Evolutionary conservation across 345 rosid genomes (phyloP), one percentile per base, ranked within the genome.

Genomic region (Erodium maritimum): DNA sequence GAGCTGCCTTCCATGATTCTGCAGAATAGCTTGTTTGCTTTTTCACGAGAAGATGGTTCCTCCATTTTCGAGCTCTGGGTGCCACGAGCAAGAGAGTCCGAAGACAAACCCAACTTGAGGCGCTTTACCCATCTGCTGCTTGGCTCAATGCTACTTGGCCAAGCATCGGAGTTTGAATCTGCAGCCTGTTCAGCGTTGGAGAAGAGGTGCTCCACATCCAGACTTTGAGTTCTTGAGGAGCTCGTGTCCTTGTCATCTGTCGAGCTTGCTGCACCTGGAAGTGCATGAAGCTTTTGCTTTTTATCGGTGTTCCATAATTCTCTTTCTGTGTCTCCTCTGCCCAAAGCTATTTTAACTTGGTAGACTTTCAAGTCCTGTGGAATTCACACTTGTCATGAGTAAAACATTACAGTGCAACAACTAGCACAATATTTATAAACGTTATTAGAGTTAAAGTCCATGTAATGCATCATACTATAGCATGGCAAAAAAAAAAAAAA

Each of bases 71-170:
- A 65, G 65, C 67, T 71, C 73, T 75, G 74, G 55, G 85, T 71
- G 64, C 73, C 79, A 34, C 64, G 61, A 23, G 68, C 73, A 23
- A 70, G 60, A 33, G 77, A 60, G 60, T 56, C 71, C 0, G 79
- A 60, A 51, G 67, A 58, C 65, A 11, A 5, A 66, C 65, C 58
- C 71, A 51, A 62, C 64, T 68, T 78, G 50, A 83, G 87, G 57
- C 93, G 90, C 68, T 83, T 88, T 69, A 85, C 76, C 90, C 90
- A 88, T 73, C 80, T 72, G 67, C 75, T 79, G 76, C 68, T 68
- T 5, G 86, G 75, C 48, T 79, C 95, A 58, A 46, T 60, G 63
- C 21, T 72, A 58, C 67, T 59, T n/a, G 56, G 67, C 53, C 55
- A 62, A 59, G 61, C 61, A 51, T 57, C 18, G 23, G 75, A 73